These are phyloP conservation scores for Cryptococcus floricola DNA, from an alignment of 1,284 basidiomycete species.

Conservation along the genomic window DNA sequence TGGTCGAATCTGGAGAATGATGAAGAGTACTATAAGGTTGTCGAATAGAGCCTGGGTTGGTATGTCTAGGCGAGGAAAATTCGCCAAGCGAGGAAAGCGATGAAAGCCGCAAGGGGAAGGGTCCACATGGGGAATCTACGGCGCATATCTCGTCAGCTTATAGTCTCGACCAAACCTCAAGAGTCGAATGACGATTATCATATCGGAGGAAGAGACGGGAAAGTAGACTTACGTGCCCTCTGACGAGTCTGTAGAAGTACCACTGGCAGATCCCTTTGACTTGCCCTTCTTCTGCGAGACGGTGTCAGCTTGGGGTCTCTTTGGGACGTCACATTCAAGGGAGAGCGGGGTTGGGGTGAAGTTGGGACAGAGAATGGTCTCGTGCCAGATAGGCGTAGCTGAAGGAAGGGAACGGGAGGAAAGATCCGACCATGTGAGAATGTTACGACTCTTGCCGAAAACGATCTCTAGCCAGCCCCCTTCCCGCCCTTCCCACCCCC, in stretches of 20 bases:
- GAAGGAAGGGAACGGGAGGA: background rate
- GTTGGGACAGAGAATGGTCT: no score
- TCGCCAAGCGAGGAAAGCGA: slow-evolving; percentile 46
- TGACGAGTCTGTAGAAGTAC: slow-evolving; percentile 4
- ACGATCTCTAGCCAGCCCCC: background rate
- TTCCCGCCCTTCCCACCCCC: background rate
- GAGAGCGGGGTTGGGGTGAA: no score
- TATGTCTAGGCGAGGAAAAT: slow-evolving; percentile 39
- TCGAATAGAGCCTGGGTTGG: background rate
- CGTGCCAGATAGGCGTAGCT: background rate
- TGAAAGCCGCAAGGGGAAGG: slow-evolving; percentile 39
- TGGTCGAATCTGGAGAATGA: no score
- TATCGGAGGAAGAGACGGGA: slow-evolving; percentile 6
- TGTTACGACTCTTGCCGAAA: background rate
- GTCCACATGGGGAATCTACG: slow-evolving; percentile 32
- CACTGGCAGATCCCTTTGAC: slow-evolving; percentile 20
- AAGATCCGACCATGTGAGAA: background rate
- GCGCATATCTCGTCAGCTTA: background rate
- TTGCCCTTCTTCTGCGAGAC: slow-evolving; percentile 14
- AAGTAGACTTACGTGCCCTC: background rate
- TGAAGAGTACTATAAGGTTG: no score
- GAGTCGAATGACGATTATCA: slow-evolving; percentile 1
- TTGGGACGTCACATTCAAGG: no score
- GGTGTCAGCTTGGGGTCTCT: background rate
- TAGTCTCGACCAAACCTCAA: background rate